Conservation (phyloP, 139 green algal genomes). For the Diplosphaera chodatii region DNA sequence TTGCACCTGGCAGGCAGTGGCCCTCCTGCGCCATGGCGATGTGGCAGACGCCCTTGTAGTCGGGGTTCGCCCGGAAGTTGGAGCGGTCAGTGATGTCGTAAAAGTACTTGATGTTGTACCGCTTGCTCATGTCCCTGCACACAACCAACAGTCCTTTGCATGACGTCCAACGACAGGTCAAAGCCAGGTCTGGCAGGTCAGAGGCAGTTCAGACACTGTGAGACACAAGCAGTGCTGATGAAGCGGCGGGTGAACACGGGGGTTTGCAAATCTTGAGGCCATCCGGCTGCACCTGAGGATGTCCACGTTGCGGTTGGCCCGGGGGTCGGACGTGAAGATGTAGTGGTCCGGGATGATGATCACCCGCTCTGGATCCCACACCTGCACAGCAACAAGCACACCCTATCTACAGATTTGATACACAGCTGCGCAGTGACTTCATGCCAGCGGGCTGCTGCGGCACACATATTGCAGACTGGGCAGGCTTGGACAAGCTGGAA, state of each 20-base stretch:
- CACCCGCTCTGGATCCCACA: constrained; percentile 87
- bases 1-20: constrained; percentile 40
- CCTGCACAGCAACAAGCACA: constrained; percentile 36
- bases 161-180: too few relatives aligned
- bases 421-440: too few relatives aligned
- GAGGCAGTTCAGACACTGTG: too few relatives aligned
- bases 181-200: too few relatives aligned
- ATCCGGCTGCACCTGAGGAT: constrained; percentile 68
- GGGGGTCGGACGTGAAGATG: constrained; percentile 91
- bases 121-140: constrained; percentile 61
- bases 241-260: too few relatives aligned
- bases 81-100: constrained; percentile 89
- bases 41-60: constrained; percentile 97
- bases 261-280: too few relatives aligned
- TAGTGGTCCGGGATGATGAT: constrained; percentile 97
- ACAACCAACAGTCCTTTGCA: too few relatives aligned
- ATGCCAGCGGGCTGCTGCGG: too few relatives aligned
- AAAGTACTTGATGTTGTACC: constrained; percentile 97
- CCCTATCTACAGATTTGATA: too few relatives aligned
- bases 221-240: too few relatives aligned
- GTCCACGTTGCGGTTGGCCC: constrained; percentile 95
- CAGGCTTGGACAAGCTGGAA: too few relatives aligned
- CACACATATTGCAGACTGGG: too few relatives aligned
- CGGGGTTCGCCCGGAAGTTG: constrained; percentile 91
- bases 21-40: constrained; percentile 85